These are phyloP conservation scores for Salix koriyanagi DNA, from an alignment of 345 rosid genomes.

Conservation along the genomic window DNA sequence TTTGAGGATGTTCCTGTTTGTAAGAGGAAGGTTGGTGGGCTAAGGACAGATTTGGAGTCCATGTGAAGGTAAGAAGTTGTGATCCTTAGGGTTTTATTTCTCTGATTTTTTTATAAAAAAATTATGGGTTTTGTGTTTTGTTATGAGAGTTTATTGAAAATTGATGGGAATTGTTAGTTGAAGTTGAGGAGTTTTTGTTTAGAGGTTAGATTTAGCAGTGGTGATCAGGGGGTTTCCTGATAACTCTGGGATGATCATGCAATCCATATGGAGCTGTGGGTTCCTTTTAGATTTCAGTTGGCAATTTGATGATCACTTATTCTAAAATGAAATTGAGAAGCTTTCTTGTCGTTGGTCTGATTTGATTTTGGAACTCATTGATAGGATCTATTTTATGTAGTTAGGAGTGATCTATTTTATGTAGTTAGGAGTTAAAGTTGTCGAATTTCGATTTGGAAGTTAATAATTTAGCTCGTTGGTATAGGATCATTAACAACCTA, in stretches of 20 bases:
- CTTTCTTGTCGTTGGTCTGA: neutral
- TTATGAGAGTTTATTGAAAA: neutral
- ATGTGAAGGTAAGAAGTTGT: constrained; percentile 23
- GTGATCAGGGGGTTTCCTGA: neutral
- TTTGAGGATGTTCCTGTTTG: constrained; percentile 57
- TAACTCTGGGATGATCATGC: neutral
- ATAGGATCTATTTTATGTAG: neutral
- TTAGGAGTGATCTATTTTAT: neutral
- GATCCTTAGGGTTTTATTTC: neutral
- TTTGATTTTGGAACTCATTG: neutral
- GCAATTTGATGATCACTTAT: neutral
- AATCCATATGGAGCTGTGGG: neutral
- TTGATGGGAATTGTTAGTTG: neutral
- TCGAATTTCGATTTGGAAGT: neutral
- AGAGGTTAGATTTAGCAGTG: too few relatives aligned
- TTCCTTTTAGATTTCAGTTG: neutral
- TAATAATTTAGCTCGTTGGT: neutral
- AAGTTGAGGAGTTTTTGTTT: too few relatives aligned
- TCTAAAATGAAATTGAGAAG: neutral
- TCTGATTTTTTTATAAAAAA: neutral
- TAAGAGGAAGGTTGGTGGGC: constrained; percentile 26
- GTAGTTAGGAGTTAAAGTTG: neutral
- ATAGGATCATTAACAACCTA: neutral
- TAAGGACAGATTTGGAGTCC: constrained; percentile 21
- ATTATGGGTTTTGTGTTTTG: neutral